phyloP scores from a whole-genome alignment of 495 filamentous ascomycete species.

The Penicillium bovifimosum region DNA sequence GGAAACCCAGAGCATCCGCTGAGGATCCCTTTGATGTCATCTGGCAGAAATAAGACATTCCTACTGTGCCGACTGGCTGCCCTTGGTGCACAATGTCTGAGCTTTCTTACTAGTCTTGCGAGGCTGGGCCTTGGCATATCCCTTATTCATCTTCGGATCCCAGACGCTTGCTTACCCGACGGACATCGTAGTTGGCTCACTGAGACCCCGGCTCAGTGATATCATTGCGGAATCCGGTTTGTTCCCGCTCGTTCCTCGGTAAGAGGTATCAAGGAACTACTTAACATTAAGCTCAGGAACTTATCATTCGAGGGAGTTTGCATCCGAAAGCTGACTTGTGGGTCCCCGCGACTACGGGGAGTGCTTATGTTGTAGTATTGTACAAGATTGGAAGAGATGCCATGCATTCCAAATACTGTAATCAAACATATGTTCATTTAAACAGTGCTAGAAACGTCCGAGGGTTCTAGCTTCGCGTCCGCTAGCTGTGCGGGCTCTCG shows the following conservation, averaged over 20 bases:
- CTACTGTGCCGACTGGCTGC: background rate
- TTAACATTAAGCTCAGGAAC: background rate
- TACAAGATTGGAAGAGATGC: background rate
- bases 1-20: background rate
- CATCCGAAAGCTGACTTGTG: background rate
- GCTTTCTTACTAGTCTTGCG: background rate
- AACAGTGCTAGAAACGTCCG: background rate
- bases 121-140: background rate
- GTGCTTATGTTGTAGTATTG: background rate
- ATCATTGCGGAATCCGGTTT: too few relatives aligned
- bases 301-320: background rate
- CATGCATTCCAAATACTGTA: too few relatives aligned
- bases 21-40: background rate
- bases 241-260: background rate
- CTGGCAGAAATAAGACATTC: background rate
- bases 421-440: background rate
- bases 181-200: background rate
- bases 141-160: background rate
- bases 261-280: background rate
- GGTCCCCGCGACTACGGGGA: background rate
- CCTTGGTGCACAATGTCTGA: background rate
- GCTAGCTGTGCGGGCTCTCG: slow-evolving; percentile 1
- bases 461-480: background rate
- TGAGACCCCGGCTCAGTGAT: background rate
- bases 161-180: background rate